These are phyloP conservation scores for Breynia disticha DNA, from an alignment of 441 rosid genomes.

Conservation along the genomic window DNA sequence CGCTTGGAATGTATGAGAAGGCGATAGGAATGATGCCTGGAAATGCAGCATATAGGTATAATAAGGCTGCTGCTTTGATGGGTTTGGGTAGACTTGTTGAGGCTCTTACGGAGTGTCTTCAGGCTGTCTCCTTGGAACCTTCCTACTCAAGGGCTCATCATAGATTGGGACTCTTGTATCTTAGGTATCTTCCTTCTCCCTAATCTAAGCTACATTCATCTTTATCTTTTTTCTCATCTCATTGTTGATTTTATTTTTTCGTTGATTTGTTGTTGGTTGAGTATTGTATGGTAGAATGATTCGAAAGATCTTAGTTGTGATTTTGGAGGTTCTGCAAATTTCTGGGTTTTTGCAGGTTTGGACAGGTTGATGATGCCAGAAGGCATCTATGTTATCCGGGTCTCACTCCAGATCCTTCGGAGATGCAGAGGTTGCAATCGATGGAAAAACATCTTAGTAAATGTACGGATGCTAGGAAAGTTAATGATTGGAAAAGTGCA, in stretches of 20 bases:
- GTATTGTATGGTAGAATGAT: neutral
- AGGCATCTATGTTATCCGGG: slow-evolving; percentile 48
- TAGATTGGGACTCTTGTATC: slow-evolving; percentile 55
- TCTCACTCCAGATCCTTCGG: slow-evolving; percentile 41
- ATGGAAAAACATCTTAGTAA: slow-evolving; percentile 60
- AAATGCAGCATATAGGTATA: slow-evolving; percentile 62
- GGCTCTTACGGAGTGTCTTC: slow-evolving; percentile 79
- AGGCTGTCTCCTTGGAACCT: slow-evolving; percentile 72
- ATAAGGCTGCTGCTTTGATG: slow-evolving; percentile 74
- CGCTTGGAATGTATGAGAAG: slow-evolving; percentile 59
- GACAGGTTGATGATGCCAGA: slow-evolving; percentile 66
- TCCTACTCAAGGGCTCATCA: slow-evolving; percentile 69
- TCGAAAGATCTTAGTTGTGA: neutral
- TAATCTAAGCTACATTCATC: too few relatives aligned
- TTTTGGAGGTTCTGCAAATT: slow-evolving; percentile 4
- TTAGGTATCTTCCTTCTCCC: too few relatives aligned
- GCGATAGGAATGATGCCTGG: slow-evolving; percentile 62
- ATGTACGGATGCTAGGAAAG: slow-evolving; percentile 58
- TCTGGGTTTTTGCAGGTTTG: slow-evolving; percentile 49
- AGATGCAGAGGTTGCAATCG: slow-evolving; percentile 58
- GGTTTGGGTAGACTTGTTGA: slow-evolving; percentile 49
- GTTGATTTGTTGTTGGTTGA: neutral
- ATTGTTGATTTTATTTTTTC: neutral
- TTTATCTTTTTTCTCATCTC: neutral
- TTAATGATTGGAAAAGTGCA: slow-evolving; percentile 62